Evolutionary conservation across 257 asterid genomes (phyloP), one percentile per base, ranked within the genome.

Genomic region (Solanum sitiens): DNA sequence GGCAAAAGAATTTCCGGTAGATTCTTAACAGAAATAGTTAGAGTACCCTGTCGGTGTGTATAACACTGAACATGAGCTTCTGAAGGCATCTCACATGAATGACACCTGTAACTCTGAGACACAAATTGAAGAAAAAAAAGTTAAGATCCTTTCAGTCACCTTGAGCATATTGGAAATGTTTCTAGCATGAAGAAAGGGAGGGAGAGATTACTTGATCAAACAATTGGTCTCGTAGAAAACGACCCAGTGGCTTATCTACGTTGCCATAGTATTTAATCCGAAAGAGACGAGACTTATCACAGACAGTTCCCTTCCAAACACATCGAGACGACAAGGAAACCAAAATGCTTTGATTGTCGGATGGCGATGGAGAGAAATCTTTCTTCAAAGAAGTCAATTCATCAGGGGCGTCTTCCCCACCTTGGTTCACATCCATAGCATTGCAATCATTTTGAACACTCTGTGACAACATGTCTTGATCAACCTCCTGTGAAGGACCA

Each of bases 41-140:
- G 98, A 80, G 98, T 92, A 50, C 99, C 99, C 92, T 97, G 99
- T 84, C 94, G 95, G 86, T 97, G 99, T 73, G 99, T 97, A 90
- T 97, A 97, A 90, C 99, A 97, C 84, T 95, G 98, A 75, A 97
- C 97, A 89, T 97, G 99, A 73, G 99, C 96, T 91, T 97, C 99
- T 12, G 99, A 92, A 33, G 99, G 96, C 98, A 94, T 93, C 90
- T 94, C 98, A 90, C 99, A 97, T 25, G 96, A 95, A 68, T 91
- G 94, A 89, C 99, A 97, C 91, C 92, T 90, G 89, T 92, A 94
- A 89, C 87, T 92, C 99, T 97, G 96, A 87, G 87, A 73, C 87
- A 47, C 67, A 80, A 30, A 80, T 45, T 27, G 85, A 80, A 83
- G 87, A 35, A 86, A 83, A 82, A 85, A 35, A 16, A 84, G 32